phyloP scores from a whole-genome alignment of 495 filamentous ascomycete species.

The Cudoniella acicularis region DNA sequence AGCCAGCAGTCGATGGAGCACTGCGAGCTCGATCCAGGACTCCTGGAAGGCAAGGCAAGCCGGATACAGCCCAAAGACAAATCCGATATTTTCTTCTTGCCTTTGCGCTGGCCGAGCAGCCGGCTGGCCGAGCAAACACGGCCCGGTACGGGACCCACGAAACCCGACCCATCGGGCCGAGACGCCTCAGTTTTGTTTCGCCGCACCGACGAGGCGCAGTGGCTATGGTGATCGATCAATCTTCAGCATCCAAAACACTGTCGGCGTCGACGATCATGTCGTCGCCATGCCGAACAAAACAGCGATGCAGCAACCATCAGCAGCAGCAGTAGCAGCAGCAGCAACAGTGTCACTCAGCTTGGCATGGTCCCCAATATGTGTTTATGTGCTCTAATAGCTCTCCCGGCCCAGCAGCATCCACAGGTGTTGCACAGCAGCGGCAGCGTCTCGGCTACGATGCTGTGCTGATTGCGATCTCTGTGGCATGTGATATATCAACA shows the following conservation, averaged over 20 bases:
- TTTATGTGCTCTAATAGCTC: too few species aligned
- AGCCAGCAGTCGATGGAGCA: neutral
- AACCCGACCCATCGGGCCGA: neutral
- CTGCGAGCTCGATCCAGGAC: neutral
- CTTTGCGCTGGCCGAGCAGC: too few species aligned
- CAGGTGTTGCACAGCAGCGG: slow-evolving; percentile 14
- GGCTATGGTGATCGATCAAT: too few species aligned
- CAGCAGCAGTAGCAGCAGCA: too few species aligned
- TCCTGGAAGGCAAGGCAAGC: neutral
- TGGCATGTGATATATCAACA: slow-evolving; percentile 17
- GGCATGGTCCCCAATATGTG: too few species aligned
- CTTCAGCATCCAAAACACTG: too few species aligned
- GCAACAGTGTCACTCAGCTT: too few species aligned
- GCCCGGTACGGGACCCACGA: neutral
- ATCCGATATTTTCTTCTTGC: too few species aligned
- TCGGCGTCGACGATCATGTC: too few species aligned
- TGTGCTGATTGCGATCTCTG: slow-evolving; percentile 12
- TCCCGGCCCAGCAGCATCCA: neutral
- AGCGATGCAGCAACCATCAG: too few species aligned
- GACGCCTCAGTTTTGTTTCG: neutral
- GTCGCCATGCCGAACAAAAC: too few species aligned
- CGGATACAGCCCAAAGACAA: too few species aligned
- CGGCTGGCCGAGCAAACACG: neutral
- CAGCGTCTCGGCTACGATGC: slow-evolving; percentile 9
- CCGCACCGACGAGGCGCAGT: neutral